Evolutionary conservation across 108 stramenopile species (phyloP).

Genomic region (Epithemia pelagica): DNA sequence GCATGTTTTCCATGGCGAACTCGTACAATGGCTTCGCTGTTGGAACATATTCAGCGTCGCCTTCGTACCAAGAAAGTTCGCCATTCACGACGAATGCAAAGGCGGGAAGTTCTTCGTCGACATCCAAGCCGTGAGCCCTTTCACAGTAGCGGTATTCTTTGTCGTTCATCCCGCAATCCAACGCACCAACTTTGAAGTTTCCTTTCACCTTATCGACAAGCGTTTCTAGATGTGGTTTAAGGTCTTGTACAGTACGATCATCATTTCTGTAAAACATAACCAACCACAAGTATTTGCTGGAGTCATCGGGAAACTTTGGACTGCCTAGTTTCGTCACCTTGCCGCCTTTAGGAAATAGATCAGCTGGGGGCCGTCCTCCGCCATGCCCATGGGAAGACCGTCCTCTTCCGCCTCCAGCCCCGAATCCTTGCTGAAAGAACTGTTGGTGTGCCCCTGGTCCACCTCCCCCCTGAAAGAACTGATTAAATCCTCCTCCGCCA

Average conservation of each 20-base stretch:
- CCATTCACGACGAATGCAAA: slow-evolving; percentile 66
- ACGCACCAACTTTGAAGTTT: slow-evolving; percentile 65
- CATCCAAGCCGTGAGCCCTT: slow-evolving; percentile 20
- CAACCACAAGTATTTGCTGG: slow-evolving; percentile 63
- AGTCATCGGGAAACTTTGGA: slow-evolving; percentile 59
- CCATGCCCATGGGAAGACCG: not conserved
- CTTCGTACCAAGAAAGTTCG: slow-evolving; percentile 20
- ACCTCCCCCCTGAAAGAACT: slow-evolving; percentile 13
- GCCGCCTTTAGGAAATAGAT: slow-evolving; percentile 52
- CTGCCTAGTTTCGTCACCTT: slow-evolving; percentile 54
- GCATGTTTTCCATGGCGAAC: slow-evolving; percentile 46
- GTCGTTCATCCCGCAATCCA: slow-evolving; percentile 48
- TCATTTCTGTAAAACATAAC: slow-evolving; percentile 57
- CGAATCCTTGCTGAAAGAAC: slow-evolving; percentile 9
- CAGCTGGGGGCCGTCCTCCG: slow-evolving; percentile 15
- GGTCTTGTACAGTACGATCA: slow-evolving; percentile 18
- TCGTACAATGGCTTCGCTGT: slow-evolving; percentile 53
- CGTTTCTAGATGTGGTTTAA: slow-evolving; percentile 29
- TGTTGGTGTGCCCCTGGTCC: not conserved
- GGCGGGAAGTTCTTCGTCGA: slow-evolving; percentile 33
- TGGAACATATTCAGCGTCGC: not conserved
- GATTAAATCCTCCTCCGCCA: slow-evolving; percentile 15
- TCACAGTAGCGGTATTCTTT: slow-evolving; percentile 50
- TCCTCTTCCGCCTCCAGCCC: slow-evolving; percentile 17
- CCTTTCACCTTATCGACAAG: slow-evolving; percentile 43